Evolutionary conservation across 805 yeast genomes (phyloP).

Genomic region (Maudiozyma pseudohumilis): DNA sequence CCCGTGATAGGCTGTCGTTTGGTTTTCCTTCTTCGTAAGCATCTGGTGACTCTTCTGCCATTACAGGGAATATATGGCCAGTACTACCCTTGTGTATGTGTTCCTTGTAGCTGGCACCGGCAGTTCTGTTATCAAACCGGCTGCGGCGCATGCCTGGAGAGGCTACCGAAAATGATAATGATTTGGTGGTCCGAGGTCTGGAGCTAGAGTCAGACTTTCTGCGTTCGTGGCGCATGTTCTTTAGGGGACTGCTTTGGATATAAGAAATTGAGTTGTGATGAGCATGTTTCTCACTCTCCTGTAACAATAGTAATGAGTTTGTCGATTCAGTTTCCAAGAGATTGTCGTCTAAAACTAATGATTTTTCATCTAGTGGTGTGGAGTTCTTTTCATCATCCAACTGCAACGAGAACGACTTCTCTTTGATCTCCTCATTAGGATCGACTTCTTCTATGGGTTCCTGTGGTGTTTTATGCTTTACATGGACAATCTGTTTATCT

Average conservation of each 20-base stretch:
- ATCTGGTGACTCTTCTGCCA: not conserved
- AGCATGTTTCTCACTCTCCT: conserved; percentile 10
- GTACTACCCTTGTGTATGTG: conserved; percentile 14
- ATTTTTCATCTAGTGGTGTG: conserved; percentile 1
- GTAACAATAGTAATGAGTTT: conserved; percentile 15
- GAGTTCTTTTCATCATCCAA: not conserved
- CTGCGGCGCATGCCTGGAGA: conserved; percentile 15
- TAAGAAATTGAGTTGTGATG: not conserved
- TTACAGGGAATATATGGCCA: conserved; percentile 10
- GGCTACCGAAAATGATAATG: conserved; percentile 15
- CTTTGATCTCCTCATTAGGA: not conserved
- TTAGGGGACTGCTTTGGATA: conserved; percentile 7
- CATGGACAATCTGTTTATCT: not conserved
- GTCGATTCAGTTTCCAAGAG: conserved; percentile 21
- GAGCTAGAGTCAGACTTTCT: conserved; percentile 20
- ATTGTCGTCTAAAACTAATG: conserved; percentile 20
- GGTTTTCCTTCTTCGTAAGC: no score
- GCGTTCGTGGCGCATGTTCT: conserved; percentile 2
- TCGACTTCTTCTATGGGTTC: no score
- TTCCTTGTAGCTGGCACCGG: conserved; percentile 8
- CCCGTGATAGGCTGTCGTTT: no score
- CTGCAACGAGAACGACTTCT: not conserved
- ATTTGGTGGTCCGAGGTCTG: conserved; percentile 11
- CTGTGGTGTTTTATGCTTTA: no score
- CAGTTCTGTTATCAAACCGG: conserved; percentile 1